These are phyloP conservation scores for Roridomyces roridus DNA, from an alignment of 768 basidiomycete species.

Conservation along the genomic window DNA sequence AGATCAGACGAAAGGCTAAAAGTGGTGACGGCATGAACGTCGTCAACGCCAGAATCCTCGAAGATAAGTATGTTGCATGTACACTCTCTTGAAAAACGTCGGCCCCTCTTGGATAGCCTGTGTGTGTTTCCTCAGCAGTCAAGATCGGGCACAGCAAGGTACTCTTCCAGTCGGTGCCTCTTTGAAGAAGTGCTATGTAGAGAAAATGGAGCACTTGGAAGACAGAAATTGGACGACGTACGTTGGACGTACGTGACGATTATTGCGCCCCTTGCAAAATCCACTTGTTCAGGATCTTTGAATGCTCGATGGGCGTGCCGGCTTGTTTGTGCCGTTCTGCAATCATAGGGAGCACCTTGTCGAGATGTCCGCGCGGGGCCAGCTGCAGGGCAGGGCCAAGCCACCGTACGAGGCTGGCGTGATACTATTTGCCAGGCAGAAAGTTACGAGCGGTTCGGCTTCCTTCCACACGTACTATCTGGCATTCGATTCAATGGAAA, in stretches of 20 bases:
- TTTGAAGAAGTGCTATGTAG: constrained; percentile 52
- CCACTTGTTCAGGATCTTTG: constrained; percentile 76
- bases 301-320: constrained; percentile 51
- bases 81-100: constrained; percentile 50
- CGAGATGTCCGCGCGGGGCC: constrained; percentile 61
- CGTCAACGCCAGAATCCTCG: too few relatives aligned
- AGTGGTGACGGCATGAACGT: too few relatives aligned
- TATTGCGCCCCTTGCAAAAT: constrained; percentile 65
- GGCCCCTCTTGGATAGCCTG: constrained; percentile 63
- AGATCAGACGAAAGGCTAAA: too few relatives aligned
- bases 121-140: constrained; percentile 61
- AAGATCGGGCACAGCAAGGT: constrained; percentile 54
- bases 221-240: too few relatives aligned
- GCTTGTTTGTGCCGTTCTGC: constrained; percentile 53
- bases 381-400: constrained; percentile 50
- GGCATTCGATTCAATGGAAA: neutral
- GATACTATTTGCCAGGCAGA: constrained; percentile 59
- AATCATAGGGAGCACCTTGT: constrained; percentile 56
- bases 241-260: constrained; percentile 75
- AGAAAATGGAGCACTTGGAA: neutral
- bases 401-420: constrained; percentile 70
- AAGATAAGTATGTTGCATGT: constrained; percentile 41
- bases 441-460: constrained; percentile 61
- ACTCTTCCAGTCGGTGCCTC: constrained; percentile 51
- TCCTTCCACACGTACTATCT: constrained; percentile 56